Evolutionary conservation across 345 rosid species (phyloP), one percentile per base, ranked within the genome.

Genomic region (Heritiera littoralis): DNA sequence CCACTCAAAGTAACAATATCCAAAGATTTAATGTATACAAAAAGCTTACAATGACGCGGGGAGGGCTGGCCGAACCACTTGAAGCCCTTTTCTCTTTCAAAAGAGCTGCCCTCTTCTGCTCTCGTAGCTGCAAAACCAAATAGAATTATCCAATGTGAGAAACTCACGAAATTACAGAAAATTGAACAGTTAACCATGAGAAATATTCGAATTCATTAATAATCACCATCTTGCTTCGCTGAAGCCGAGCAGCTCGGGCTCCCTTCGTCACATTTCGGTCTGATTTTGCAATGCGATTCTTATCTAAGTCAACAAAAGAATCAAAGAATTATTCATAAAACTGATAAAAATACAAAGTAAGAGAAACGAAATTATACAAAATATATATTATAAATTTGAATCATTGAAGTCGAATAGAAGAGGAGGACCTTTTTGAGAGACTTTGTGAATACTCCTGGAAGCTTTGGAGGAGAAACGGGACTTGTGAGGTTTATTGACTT

Each of bases 401-500:
- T 7, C 12, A 52, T 20, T 17, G n/a, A 49, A 28, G 38, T 2
- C 4, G 46, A 40, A 74, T 4, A 65, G 38, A n/a, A 23, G 8
- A 14, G 75, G 18, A 35, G 3, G 49, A 94, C 98, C 97, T 89
- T 88, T 86, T 9, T 68, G 82, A 35, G 93, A 82, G 13, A 91
- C 87, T 83, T 83, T 92, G 83, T 92, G 98, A 58, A 96, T 86
- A 79, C 89, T 92, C 40, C 97, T 92, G 73, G 93, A 83, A 13
- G 99, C 90, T 79, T 92, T 96, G 79, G 97, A 85, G 30, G 94
- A 78, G 79, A 91, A 91, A 38, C 98, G 89, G 35, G 97, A 70
- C 81, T 93, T 95, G 86, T 96, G 99, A 74, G 95, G 38, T 76
- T 96, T 96, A 78, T 94, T 96, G 11, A 87, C 87, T 84, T 96